phyloP scores from a whole-genome alignment of 495 filamentous ascomycete genomes.

The Penicillium roqueforti region DNA sequence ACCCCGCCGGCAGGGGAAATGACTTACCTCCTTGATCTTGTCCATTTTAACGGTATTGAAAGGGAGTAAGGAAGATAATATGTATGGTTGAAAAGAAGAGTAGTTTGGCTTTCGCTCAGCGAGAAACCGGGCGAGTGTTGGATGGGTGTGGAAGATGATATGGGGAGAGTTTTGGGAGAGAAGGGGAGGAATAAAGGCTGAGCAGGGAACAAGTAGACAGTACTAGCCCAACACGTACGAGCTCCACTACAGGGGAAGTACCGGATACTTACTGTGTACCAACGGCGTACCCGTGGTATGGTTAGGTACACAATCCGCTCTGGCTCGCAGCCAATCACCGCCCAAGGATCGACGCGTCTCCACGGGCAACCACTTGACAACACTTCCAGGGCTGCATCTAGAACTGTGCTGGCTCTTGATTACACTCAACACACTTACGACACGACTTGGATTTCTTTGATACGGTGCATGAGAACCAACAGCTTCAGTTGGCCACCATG shows the following conservation, averaged over 20 bases:
- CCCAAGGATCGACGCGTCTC: conserved; percentile 35
- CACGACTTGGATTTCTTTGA: conserved; percentile 2
- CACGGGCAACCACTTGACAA: conserved; percentile 46
- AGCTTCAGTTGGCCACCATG: conserved; percentile 50
- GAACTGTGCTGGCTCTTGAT: conserved; percentile 12
- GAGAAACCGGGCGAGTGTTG: conserved; percentile 33
- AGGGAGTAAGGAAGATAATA: conserved; percentile 22
- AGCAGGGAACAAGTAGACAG: conserved; percentile 13
- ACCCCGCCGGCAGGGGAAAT: conserved; percentile 38
- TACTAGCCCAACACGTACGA: conserved; percentile 4
- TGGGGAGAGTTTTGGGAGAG: conserved; percentile 32
- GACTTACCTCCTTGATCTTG: conserved; percentile 75
- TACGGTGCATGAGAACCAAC: conserved; percentile 23
- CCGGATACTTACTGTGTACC: conserved; percentile 14
- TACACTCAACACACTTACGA: conserved; percentile 1
- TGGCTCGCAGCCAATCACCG: conserved; percentile 18
- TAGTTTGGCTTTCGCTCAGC: conserved; percentile 43
- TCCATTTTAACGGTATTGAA: conserved; percentile 43
- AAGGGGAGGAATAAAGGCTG: conserved; percentile 18
- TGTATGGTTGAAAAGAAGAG: conserved; percentile 30
- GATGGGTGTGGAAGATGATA: conserved; percentile 21
- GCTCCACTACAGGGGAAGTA: conserved; percentile 16
- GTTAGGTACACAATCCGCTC: conserved; percentile 33
- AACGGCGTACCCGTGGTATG: conserved; percentile 27
- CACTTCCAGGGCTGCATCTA: conserved; percentile 30